These are phyloP conservation scores for Claviceps arundinis DNA, from an alignment of 2,329 filamentous ascomycete species.

Conservation along the genomic window DNA sequence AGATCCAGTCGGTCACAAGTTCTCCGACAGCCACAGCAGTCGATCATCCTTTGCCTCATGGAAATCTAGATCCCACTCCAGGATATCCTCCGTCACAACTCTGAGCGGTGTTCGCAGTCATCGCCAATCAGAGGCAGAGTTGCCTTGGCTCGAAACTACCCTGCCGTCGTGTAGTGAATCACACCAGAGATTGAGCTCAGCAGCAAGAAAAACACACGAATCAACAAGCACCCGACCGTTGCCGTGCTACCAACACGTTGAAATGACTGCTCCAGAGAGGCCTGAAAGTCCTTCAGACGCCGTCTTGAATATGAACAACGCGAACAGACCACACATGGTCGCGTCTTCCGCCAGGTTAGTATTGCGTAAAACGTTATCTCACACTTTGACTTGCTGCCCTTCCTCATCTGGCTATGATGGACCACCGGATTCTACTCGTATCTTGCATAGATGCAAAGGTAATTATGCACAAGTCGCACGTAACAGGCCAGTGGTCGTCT, in stretches of 20 bases:
- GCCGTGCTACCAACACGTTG: neutral
- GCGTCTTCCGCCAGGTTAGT: slow-evolving; percentile 6
- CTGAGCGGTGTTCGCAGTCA: slow-evolving; percentile 27
- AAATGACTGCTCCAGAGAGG: neutral
- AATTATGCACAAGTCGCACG: neutral
- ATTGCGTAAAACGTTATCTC: neutral
- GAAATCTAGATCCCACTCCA: slow-evolving; percentile 34
- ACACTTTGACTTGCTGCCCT: neutral
- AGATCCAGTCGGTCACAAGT: slow-evolving; percentile 13
- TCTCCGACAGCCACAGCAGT: slow-evolving; percentile 39
- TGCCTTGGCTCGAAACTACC: slow-evolving; percentile 24
- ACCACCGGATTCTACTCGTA: neutral
- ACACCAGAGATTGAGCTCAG: slow-evolving; percentile 3
- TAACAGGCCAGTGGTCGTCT: neutral
- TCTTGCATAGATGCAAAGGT: neutral
- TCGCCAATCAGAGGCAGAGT: slow-evolving; percentile 22
- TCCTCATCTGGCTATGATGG: neutral
- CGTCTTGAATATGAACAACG: slow-evolving; percentile 10
- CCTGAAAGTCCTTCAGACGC: slow-evolving; percentile 14
- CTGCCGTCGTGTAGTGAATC: slow-evolving; percentile 15
- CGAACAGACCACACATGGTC: neutral
- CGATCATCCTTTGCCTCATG: slow-evolving; percentile 36
- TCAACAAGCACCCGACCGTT: neutral
- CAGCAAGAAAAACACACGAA: slow-evolving; percentile 2
- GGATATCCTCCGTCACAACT: slow-evolving; percentile 41